Evolutionary conservation across 2,329 filamentous ascomycete genomes (phyloP).

Genomic region (Venturia carpophila): DNA sequence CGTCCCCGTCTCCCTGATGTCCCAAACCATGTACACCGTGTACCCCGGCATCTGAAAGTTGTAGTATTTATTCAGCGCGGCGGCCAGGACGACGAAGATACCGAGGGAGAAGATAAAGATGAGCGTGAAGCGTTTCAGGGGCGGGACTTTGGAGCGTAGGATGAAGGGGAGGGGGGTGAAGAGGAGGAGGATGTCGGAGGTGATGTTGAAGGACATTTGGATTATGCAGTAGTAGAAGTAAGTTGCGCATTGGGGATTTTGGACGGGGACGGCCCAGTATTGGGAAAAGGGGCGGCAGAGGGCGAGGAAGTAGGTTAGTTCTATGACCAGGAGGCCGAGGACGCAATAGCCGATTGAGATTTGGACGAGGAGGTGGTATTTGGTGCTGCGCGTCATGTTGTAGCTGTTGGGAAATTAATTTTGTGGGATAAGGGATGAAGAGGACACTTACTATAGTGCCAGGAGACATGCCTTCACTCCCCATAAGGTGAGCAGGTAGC

Average conservation of each 20-base stretch:
- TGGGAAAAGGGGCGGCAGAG: constrained; percentile 22
- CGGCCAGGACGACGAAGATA: constrained; percentile 40
- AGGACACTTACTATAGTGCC: constrained; percentile 4
- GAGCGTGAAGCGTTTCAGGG: constrained; percentile 18
- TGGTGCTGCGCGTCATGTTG: constrained; percentile 10
- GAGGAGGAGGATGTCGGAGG: constrained; percentile 21
- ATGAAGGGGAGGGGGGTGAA: constrained; percentile 20
- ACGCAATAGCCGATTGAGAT: constrained; percentile 19
- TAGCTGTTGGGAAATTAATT: not conserved
- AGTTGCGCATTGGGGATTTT: constrained; percentile 20
- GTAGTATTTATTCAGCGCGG: constrained; percentile 43
- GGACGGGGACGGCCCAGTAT: constrained; percentile 21
- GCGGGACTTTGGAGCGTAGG: constrained; percentile 19
- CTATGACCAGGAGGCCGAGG: constrained; percentile 20
- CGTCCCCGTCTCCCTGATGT: constrained; percentile 42
- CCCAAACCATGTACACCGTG: constrained; percentile 42
- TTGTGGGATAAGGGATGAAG: not conserved
- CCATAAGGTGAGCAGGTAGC: constrained; percentile 21
- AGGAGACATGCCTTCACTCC: constrained; percentile 18
- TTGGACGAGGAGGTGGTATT: constrained; percentile 19
- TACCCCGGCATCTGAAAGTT: constrained; percentile 41
- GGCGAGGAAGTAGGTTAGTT: constrained; percentile 20
- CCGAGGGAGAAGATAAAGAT: constrained; percentile 39
- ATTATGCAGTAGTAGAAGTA: constrained; percentile 21
- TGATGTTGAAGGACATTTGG: constrained; percentile 22